These are phyloP conservation scores for Geotrichum candidum DNA, from an alignment of 1,139 yeast species.

Conservation along the genomic window DNA sequence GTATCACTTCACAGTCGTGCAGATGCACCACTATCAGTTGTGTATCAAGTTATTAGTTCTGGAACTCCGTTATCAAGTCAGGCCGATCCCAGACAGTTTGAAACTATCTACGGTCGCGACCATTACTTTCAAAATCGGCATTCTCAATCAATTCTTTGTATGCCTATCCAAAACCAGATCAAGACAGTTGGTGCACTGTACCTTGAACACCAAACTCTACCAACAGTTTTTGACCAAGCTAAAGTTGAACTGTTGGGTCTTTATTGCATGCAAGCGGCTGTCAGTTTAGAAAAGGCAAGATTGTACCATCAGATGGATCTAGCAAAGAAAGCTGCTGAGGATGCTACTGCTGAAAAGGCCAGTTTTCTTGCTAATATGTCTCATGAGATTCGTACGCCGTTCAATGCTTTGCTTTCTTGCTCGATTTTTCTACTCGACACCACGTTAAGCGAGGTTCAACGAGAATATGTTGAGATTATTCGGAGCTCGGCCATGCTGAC, in stretches of 20 bases:
- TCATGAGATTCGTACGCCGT: conserved; percentile 55
- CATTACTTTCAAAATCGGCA: conserved; percentile 40
- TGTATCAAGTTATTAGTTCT: conserved; percentile 40
- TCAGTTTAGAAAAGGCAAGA: conserved; percentile 46
- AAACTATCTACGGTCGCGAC: conserved; percentile 39
- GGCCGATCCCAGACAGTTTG: conserved; percentile 39
- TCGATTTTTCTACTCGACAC: conserved; percentile 51
- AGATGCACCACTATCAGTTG: conserved; percentile 44
- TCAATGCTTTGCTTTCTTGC: conserved; percentile 51
- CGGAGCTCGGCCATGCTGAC: conserved; percentile 50
- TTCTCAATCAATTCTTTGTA: conserved; percentile 41
- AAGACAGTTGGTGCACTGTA: conserved; percentile 47
- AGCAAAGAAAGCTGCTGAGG: conserved; percentile 54
- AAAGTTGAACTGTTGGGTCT: conserved; percentile 43
- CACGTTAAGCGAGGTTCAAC: conserved; percentile 42
- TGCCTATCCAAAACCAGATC: conserved; percentile 45
- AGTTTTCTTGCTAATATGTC: conserved; percentile 52
- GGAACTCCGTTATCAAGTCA: conserved; percentile 39
- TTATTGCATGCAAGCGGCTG: conserved; percentile 51
- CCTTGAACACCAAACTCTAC: conserved; percentile 38
- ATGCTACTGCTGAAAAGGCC: conserved; percentile 55
- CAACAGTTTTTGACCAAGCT: conserved; percentile 33
- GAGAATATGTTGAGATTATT: conserved; percentile 52
- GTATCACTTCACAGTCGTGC: conserved; percentile 43
- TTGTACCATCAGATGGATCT: conserved; percentile 47